phyloP scores from a whole-genome alignment of 495 filamentous ascomycete genomes.

The Penicillium taxi region DNA sequence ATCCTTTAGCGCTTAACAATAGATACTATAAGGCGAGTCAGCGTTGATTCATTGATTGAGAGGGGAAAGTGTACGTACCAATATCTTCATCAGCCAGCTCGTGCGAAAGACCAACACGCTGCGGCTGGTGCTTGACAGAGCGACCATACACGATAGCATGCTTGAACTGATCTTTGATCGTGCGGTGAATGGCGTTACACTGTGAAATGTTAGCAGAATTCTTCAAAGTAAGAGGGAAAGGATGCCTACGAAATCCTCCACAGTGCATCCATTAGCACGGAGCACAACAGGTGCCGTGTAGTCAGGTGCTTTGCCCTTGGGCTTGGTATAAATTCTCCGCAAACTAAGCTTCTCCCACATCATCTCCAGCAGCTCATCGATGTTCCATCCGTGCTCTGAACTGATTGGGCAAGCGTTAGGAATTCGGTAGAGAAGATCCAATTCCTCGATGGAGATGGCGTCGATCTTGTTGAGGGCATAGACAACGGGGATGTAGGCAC shows the following conservation, averaged over 20 bases:
- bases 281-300: conserved; percentile 90
- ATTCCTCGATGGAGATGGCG: conserved; percentile 92
- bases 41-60: neutral
- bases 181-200: conserved; percentile 96
- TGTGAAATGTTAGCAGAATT: conserved; percentile 33
- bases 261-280: conserved; percentile 68
- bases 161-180: conserved; percentile 93
- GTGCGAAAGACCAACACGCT: conserved; percentile 85
- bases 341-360: conserved; percentile 98
- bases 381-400: conserved; percentile 96
- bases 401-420: conserved; percentile 95
- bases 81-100: conserved; percentile 96
- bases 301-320: conserved; percentile 90
- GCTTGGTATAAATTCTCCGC: conserved; percentile 92
- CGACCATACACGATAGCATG: conserved; percentile 92
- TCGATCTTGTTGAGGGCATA: conserved; percentile 99
- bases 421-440: conserved; percentile 92
- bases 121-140: conserved; percentile 97
- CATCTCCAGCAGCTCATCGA: conserved; percentile 90
- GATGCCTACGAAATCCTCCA: conserved; percentile 92
- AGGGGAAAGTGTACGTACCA: conserved; percentile 53
- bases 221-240: neutral
- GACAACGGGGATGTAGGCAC: conserved; percentile 94
- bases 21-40: conserved; percentile 55
- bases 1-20: conserved; percentile 80